Conservation (phyloP, 768 basidiomycete genomes). For the Lactifluus pinguis region DNA sequence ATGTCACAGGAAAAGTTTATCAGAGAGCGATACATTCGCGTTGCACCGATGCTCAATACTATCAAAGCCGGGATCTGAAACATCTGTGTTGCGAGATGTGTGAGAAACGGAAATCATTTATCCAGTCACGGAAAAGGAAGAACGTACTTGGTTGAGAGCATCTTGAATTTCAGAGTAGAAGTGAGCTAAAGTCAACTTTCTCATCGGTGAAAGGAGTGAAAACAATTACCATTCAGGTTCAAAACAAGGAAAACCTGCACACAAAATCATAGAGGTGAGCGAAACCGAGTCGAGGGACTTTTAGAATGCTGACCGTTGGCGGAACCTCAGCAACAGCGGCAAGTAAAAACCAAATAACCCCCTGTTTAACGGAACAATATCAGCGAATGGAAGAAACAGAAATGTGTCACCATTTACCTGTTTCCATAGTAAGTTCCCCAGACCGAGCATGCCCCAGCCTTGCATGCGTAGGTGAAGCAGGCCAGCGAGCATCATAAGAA, state of each 20-base stretch:
- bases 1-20: not conserved
- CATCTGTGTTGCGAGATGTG: not conserved
- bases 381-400: not conserved
- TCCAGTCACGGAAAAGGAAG: not conserved
- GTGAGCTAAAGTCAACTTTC: not conserved
- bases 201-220: not conserved
- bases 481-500: not conserved
- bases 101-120: not conserved
- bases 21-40: constrained; percentile 2
- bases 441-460: not conserved
- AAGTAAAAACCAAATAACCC: not conserved
- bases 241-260: not conserved
- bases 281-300: not conserved
- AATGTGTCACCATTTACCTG: not conserved
- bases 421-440: not conserved
- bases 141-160: not conserved
- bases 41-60: not conserved
- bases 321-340: not conserved
- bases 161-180: not conserved
- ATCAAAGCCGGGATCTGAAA: not conserved
- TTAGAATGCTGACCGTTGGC: not conserved
- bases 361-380: not conserved
- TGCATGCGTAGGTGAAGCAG: not conserved
- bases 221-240: not conserved
- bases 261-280: not conserved